A percentile compares a stretch with the other conserved stretches of the same genome.
phyloP scores from a whole-genome alignment of 176 grass and related monocot genomes.

The Typha latifolia region DNA sequence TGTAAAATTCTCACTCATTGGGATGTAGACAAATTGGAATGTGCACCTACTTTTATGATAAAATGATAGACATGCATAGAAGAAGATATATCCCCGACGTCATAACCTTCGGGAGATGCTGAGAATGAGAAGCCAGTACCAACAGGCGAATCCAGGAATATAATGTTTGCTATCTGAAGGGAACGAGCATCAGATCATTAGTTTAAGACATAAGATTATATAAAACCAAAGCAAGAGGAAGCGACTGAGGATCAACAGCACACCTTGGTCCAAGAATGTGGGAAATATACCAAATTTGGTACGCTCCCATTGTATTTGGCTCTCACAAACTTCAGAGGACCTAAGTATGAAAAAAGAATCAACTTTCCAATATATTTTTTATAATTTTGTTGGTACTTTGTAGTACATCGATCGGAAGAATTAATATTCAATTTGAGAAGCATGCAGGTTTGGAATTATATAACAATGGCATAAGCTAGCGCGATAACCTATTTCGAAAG shows the following conservation, averaged over 20 bases:
- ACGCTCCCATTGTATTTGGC: background rate
- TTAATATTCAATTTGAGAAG: background rate
- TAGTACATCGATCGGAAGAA: too few relatives aligned
- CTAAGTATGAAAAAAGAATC: background rate
- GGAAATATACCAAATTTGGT: too few relatives aligned
- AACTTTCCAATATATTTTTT: too few relatives aligned
- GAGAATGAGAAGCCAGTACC: slow-evolving; percentile 49
- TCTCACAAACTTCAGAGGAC: slow-evolving; percentile 2
- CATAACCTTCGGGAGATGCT: slow-evolving; percentile 23
- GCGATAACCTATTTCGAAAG: slow-evolving; percentile 3
- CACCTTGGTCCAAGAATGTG: slow-evolving; percentile 16
- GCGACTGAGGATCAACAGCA: background rate
- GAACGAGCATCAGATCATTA: background rate
- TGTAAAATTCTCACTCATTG: background rate
- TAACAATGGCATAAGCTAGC: background rate
- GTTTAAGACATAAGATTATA: background rate
- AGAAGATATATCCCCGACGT: slow-evolving; percentile 27
- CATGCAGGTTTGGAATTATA: background rate
- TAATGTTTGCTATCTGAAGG: slow-evolving; percentile 33
- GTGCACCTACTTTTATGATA: slow-evolving; percentile 30
- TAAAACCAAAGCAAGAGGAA: background rate
- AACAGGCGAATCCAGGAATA: slow-evolving; percentile 25
- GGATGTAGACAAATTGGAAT: background rate
- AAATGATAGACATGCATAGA: slow-evolving; percentile 39
- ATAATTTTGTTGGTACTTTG: too few relatives aligned